A percentile compares a stretch with the other conserved stretches of the same genome.
Conservation (phyloP, 805 yeast genomes). For the Teunomyces cretensis region DNA sequence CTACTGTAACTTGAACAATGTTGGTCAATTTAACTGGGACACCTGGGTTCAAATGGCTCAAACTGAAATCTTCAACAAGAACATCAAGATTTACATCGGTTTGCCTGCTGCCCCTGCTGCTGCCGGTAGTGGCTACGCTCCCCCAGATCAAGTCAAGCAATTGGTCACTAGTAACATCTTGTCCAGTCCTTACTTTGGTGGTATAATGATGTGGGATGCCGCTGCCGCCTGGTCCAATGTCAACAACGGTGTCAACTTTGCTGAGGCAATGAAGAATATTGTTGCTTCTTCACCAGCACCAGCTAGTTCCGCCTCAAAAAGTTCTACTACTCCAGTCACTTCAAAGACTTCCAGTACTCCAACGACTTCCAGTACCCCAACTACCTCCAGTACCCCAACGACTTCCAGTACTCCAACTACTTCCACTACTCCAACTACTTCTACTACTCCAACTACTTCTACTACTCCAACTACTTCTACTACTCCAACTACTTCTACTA, state of each 20-base stretch:
- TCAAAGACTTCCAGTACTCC: constrained; percentile 5
- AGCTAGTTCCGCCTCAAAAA: too few relatives aligned
- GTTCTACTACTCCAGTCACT: constrained; percentile 5
- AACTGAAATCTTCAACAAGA: constrained; percentile 58
- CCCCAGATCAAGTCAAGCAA: constrained; percentile 16
- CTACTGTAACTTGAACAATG: constrained; percentile 51
- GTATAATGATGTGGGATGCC: constrained; percentile 38
- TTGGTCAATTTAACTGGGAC: constrained; percentile 54
- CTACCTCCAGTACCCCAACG: constrained; percentile 3
- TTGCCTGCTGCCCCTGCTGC: constrained; percentile 54
- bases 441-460: background rate
- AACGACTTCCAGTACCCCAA: background rate
- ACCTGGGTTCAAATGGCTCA: constrained; percentile 70
- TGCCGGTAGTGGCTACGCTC: constrained; percentile 57
- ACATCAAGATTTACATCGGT: constrained; percentile 73
- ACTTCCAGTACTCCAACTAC: constrained; percentile 8
- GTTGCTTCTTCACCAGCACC: constrained; percentile 8
- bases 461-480: too few relatives aligned
- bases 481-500: background rate
- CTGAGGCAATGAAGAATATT: constrained; percentile 18
- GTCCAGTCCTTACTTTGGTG: constrained; percentile 31
- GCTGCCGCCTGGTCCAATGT: constrained; percentile 24
- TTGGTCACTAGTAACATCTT: constrained; percentile 15
- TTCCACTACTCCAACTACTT: constrained; percentile 9
- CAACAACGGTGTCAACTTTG: constrained; percentile 14